Evolutionary conservation across 1,139 yeast species (phyloP).

Genomic region (Debaryomycetaceae sp.): DNA sequence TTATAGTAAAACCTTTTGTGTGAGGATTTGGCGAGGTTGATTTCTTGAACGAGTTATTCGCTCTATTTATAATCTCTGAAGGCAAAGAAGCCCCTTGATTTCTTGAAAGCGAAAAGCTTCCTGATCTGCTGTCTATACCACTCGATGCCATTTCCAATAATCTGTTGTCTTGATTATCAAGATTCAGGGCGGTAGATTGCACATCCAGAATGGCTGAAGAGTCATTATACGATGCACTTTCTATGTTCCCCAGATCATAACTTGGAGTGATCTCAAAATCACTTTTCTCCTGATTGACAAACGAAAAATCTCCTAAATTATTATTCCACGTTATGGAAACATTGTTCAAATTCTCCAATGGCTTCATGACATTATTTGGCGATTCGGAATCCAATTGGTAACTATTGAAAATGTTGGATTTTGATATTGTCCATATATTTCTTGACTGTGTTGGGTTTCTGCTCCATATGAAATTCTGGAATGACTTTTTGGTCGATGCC

Average conservation of each 20-base stretch:
- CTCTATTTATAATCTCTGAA: neutral
- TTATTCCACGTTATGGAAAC: constrained; percentile 57
- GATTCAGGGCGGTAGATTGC: neutral
- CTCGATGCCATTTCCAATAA: neutral
- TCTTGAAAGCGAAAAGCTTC: neutral
- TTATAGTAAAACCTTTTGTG: neutral
- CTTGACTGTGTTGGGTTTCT: constrained; percentile 20
- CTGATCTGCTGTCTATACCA: neutral
- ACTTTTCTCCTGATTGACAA: constrained; percentile 49
- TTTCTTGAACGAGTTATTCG: neutral
- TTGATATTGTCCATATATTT: constrained; percentile 41
- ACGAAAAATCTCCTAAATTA: constrained; percentile 44
- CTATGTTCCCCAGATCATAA: neutral
- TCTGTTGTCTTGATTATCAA: neutral
- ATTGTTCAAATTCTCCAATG: constrained; percentile 52
- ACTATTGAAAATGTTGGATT: constrained; percentile 50
- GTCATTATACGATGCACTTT: neutral
- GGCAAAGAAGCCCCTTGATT: neutral
- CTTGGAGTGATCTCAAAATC: constrained; percentile 33
- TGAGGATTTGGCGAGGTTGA: neutral
- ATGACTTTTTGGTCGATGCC: constrained; percentile 45
- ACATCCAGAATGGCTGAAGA: neutral
- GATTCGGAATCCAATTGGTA: constrained; percentile 43
- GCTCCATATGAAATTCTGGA: constrained; percentile 47
- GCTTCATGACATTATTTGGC: constrained; percentile 38